phyloP scores from a whole-genome alignment of 768 basidiomycete species.

The Ramaria sp. region DNA sequence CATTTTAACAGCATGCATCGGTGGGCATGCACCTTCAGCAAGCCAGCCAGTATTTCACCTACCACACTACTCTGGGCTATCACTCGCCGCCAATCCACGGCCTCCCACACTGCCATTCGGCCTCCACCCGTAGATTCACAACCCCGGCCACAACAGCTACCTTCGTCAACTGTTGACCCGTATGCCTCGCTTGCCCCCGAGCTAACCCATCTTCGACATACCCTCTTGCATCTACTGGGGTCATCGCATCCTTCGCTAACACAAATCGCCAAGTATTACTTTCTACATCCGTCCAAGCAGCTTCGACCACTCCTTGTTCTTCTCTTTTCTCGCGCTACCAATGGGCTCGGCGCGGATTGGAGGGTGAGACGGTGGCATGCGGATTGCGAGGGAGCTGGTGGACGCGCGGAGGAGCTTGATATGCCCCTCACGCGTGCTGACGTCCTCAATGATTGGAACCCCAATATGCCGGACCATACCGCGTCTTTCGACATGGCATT shows the following conservation, averaged over 20 bases:
- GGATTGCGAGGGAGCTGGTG: conserved; percentile 42
- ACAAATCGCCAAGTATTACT: conserved; percentile 88
- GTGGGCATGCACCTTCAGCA: not conserved
- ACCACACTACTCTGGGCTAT: not conserved
- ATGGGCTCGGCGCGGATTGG: conserved; percentile 71
- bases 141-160: not conserved
- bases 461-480: conserved; percentile 70
- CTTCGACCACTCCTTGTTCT: conserved; percentile 83
- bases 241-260: conserved; percentile 82
- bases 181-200: conserved; percentile 62
- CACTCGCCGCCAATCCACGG: not conserved
- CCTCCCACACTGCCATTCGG: not conserved
- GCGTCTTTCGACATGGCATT: conserved; percentile 48
- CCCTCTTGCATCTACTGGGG: conserved; percentile 69
- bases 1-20: not conserved
- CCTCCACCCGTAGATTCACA: not conserved
- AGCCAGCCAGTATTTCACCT: not conserved
- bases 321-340: conserved; percentile 85
- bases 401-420: conserved; percentile 55
- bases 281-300: conserved; percentile 81
- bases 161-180: conserved; percentile 41
- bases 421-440: conserved; percentile 67
- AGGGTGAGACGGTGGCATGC: conserved; percentile 49
- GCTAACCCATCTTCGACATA: conserved; percentile 57
- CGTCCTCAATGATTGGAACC: conserved; percentile 88